Base-by-base conservation (phyloP, 176 grass and related monocot genomes). In the Triticum monococcum region DNA sequence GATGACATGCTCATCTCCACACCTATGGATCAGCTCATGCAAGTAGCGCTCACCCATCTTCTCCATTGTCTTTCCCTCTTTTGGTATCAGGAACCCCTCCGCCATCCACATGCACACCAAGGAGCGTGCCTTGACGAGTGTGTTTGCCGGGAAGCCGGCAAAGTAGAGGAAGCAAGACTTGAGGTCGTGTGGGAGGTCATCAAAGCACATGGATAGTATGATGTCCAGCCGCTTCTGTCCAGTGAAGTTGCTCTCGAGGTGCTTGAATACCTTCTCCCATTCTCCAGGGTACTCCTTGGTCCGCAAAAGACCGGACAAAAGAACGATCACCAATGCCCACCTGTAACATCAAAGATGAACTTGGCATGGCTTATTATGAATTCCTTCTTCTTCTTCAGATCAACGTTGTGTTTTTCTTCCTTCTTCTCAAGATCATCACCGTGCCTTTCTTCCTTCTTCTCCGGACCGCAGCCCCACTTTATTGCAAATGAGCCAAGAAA, bases 101-200 rank as follows among this genome's bases (percentile, higher is more conserved):
- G 87, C 87, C 13, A 62, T 36, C 87, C 84, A 92, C 76, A 84
- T 72, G 26, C 26, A 85, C 45, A 92, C 80, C 72, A 92, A 52
- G 3, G 1, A 70, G 22, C 41, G 79, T 32, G 83, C 68, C 66
- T 79, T 74, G 0, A 92, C 18, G 0, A 30, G 17, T 1, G 43
- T 68, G 41, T 62, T 77, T 4, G 26, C 14, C 2, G 91, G 87
- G 10, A 92, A 79, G 9, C 45, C 74, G 10, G 75, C 67, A 41
- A 92, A 92, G 46, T 92, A 92, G 3, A 92, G 77, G n/a, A 92
- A 77, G 65, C 84, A 92, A 24, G 59, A 81, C 33, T 92, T 92
- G 0, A 92, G 50, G 7, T 84, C 84, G 9, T 87, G 73, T 22
- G 91, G 91, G 33, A 92, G 88, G 62, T 88, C 84, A 33, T 92